Evolutionary conservation across 2,329 filamentous ascomycete genomes (phyloP), one percentile per base, ranked within the genome.

Genomic region (Epichloe coenophiala): DNA sequence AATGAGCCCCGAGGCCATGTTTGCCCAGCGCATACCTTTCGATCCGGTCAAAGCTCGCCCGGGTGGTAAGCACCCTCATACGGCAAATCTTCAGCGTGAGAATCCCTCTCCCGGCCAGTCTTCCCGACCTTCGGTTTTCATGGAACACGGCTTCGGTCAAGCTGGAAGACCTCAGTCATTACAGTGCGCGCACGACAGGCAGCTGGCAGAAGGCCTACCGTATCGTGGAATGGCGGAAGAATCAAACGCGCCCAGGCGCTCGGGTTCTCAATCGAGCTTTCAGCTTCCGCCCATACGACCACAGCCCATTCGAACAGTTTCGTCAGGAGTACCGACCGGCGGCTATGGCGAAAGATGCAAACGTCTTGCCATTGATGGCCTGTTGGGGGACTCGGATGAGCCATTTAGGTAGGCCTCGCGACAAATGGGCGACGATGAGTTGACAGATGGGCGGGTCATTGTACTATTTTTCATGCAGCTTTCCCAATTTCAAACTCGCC

Each of bases 361-460:
- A 38, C 73, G 80, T 15, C 74, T 83, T 46, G 78, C 80, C 57
- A 83, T 83, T 54, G 76, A 74, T 11, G 79, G 78, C 2, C 69
- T 80, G 59, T 77, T 85, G 59, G 80, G 80, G 56, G 77, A 72
- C 63, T 72, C 75, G 23, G 74, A 74, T 57, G 69, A 55, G 38
- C 62, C 56, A 45, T 62, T 55, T 17, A 17, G 17, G 17, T 54
- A 58, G 57, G 46, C 53, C 57, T 31, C 57, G 55, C 5, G 45
- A 49, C 5, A 17, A 23, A 45, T n/a, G 41, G 43, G 15, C 36
- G 38, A 6, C 40, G 17, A 17, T 17, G 17, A 17, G 17, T 17
- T 17, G 17, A 19, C 11, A 35, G 15, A 13, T 47, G 17, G 42
- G 42, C 1, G 36, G 3, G 27, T 31, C 8, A 9, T 31, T 9